Base-by-base conservation (phyloP, 2,329 filamentous ascomycete genomes). In the Fusarium illudens region DNA sequence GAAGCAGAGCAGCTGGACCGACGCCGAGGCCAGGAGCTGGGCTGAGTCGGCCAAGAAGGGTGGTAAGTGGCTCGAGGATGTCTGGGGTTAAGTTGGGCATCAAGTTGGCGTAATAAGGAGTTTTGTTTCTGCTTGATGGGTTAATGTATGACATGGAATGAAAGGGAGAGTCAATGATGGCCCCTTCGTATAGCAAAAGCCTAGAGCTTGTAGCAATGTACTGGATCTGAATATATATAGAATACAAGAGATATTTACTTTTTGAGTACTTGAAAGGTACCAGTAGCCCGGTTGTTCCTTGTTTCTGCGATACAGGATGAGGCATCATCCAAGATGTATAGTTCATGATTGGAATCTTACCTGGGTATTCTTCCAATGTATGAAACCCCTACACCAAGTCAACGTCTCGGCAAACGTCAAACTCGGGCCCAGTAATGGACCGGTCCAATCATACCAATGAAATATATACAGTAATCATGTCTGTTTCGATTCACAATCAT, bases 31-130 rank as follows among this genome's bases (percentile, higher is more conserved):
- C 13, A 81, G 80, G 56, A 75, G 77, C 52, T 86, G 84, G 84
- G 79, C 75, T 22, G 83, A 83, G 64, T 77, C 73, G 15, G 72
- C 84, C 36, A 85, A 84, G 79, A 83, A 79, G 68, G 78, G 78
- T 27, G 80, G 79, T n/a, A 84, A 84, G 71, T 86, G 84, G 83
- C 80, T 81, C 67, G 83, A 85, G 68, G 84, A 86, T 78, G 83
- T 86, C 42, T 86, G 84, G 84, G 81, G 81, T 20, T 83, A n/a
- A 44, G 12, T 8, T 12, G 8, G n/a, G 5, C 2, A n/a, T n/a
- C n/a, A n/a, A n/a, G 2, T 22, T 5, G 53, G 37, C 34, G 42
- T 33, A 29, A n/a, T 8, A 15, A 29, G 48, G 34, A 36, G 56
- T 56, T 53, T 61, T 34, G 33, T 6, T 11, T 29, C 13, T 46